Percentiles rank a stretch among this genome's conserved stretches.
Conservation (phyloP, 345 rosid species). For the Kandelia obovata region DNA sequence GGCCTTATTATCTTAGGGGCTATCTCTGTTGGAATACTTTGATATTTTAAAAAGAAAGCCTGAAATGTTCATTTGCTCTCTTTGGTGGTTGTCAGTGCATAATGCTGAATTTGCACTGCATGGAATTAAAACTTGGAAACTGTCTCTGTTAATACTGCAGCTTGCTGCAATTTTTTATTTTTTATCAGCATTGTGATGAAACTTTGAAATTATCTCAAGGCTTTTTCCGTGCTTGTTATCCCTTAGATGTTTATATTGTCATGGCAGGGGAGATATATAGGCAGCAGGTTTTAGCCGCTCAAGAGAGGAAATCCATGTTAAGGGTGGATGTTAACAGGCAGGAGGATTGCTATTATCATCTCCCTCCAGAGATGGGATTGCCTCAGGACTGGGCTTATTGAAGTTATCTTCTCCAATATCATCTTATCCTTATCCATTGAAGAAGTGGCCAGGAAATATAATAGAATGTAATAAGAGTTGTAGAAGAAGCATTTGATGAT, state of each 20-base stretch:
- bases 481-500: not conserved
- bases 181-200: no score
- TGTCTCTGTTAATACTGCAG: not conserved
- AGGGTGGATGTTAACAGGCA: conserved; percentile 16
- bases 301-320: conserved; percentile 18
- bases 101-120: not conserved
- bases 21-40: not conserved
- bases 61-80: not conserved
- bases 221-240: not conserved
- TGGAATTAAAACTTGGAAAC: not conserved
- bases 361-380: conserved; percentile 38
- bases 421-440: not conserved
- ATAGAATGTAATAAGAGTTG: not conserved
- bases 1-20: not conserved
- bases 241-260: not conserved
- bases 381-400: conserved; percentile 39
- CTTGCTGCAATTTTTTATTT: not conserved
- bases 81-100: conserved; percentile 11
- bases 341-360: conserved; percentile 35
- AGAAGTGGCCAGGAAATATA: not conserved
- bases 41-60: not conserved
- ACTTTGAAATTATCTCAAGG: not conserved
- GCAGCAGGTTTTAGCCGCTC: conserved; percentile 13
- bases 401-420: not conserved
- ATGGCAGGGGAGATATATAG: conserved; percentile 18